These are phyloP conservation scores for Solanum raphanifolium DNA, from an alignment of 257 asterid species.

Conservation along the genomic window DNA sequence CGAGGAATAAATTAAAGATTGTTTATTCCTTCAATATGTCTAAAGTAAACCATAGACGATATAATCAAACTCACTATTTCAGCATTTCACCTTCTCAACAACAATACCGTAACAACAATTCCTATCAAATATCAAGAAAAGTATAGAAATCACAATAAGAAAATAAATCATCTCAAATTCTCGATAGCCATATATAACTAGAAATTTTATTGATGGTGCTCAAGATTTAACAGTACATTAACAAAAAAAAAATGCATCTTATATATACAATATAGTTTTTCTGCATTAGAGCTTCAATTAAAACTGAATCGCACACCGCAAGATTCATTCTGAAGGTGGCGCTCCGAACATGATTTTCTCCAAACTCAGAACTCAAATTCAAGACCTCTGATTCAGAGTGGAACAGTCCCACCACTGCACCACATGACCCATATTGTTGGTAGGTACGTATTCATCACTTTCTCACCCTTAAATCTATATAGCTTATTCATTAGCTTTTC, in stretches of 20 bases:
- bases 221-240: neutral
- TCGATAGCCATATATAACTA: neutral
- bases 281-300: accelerated
- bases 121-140: neutral
- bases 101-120: neutral
- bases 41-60: neutral
- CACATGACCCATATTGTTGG: neutral
- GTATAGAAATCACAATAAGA: neutral
- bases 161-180: neutral
- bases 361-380: neutral
- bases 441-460: neutral
- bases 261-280: no score
- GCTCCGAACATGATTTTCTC: neutral
- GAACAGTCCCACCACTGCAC: neutral
- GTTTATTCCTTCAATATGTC: neutral
- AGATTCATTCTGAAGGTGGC: accelerated
- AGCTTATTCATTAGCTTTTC: neutral
- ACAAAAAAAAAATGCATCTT: no score
- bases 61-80: neutral
- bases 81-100: neutral
- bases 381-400: neutral
- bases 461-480: neutral
- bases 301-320: neutral
- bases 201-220: neutral
- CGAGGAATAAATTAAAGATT: neutral